Percentiles rank a stretch among this genome's conserved stretches.
Evolutionary conservation across 1,284 basidiomycete species (phyloP).

Genomic region (Mycena citricolor): DNA sequence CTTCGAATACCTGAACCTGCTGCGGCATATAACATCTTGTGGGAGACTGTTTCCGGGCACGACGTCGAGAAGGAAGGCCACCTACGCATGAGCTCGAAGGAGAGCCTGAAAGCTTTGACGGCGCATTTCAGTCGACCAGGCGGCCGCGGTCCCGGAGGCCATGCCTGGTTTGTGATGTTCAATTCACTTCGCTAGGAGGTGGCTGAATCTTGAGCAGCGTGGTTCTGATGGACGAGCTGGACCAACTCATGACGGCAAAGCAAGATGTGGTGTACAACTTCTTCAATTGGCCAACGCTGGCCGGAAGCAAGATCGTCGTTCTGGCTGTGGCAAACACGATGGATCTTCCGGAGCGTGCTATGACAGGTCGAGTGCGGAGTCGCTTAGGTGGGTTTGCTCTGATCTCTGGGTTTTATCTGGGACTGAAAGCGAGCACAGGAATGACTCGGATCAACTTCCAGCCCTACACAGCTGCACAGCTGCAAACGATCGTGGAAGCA

Average conservation of each 20-base stretch:
- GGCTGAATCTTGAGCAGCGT: constrained; percentile 57
- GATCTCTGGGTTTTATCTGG: not conserved
- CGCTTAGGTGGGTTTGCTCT: constrained; percentile 71
- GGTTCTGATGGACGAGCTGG: constrained; percentile 97
- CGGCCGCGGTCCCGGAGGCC: constrained; percentile 61
- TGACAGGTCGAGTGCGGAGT: constrained; percentile 90
- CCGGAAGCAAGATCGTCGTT: constrained; percentile 86
- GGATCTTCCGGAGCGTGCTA: constrained; percentile 93
- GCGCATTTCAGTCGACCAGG: constrained; percentile 56
- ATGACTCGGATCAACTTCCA: constrained; percentile 95
- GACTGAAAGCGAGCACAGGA: constrained; percentile 46
- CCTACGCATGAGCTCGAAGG: constrained; percentile 66
- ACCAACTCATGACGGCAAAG: constrained; percentile 93
- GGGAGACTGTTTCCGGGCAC: constrained; percentile 85
- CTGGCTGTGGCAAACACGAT: constrained; percentile 98
- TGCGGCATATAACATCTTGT: constrained; percentile 85
- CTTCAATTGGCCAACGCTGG: constrained; percentile 97
- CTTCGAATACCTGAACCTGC: constrained; percentile 88
- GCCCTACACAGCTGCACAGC: constrained; percentile 82
- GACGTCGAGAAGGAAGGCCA: constrained; percentile 61
- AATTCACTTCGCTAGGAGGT: not conserved
- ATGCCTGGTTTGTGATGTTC: constrained; percentile 59
- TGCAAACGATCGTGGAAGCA: constrained; percentile 85
- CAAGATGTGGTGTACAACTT: constrained; percentile 99
- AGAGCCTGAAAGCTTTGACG: constrained; percentile 66